Conservation (phyloP, 2,329 filamentous ascomycete species). For the Pseudopyrenochaeta lycopersici region DNA sequence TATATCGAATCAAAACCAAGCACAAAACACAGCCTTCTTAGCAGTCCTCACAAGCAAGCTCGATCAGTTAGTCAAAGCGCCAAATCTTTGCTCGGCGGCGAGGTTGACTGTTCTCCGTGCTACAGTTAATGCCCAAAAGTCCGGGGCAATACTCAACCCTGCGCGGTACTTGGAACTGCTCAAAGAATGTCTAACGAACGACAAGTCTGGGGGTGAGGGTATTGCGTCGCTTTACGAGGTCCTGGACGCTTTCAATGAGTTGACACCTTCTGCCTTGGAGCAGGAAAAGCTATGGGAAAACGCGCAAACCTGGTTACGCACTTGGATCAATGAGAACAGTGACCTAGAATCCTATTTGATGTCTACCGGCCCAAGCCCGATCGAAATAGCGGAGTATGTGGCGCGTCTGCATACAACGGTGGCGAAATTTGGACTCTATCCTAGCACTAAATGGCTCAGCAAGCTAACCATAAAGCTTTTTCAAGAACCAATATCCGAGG, state of each 20-base stretch:
- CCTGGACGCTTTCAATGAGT: slow-evolving; percentile 40
- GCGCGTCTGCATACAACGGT: slow-evolving; percentile 30
- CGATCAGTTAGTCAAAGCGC: slow-evolving; percentile 24
- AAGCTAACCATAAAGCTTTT: slow-evolving; percentile 31
- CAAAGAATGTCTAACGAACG: slow-evolving; percentile 25
- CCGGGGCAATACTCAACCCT: slow-evolving; percentile 26
- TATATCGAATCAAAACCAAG: slow-evolving; percentile 43
- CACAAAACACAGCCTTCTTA: slow-evolving; percentile 43
- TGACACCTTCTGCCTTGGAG: slow-evolving; percentile 26
- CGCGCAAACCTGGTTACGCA: slow-evolving; percentile 26
- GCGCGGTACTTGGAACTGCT: slow-evolving; percentile 35
- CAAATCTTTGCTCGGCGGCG: slow-evolving; percentile 28
- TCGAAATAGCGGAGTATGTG: slow-evolving; percentile 24
- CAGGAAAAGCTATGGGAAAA: slow-evolving; percentile 24
- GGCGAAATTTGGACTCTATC: slow-evolving; percentile 35
- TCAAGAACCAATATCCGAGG: slow-evolving; percentile 16
- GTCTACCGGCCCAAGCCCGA: slow-evolving; percentile 9
- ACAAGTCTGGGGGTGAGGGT: slow-evolving; percentile 5
- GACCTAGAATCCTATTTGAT: slow-evolving; percentile 29
- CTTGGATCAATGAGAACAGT: slow-evolving; percentile 30
- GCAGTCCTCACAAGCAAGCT: slow-evolving; percentile 36
- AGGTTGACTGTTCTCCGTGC: slow-evolving; percentile 38
- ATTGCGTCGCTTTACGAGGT: slow-evolving; percentile 20
- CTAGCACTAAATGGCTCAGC: slow-evolving; percentile 29
- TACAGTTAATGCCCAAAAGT: slow-evolving; percentile 32